Evolutionary conservation across 345 rosid species (phyloP).

Genomic region (Odontarrhena argentea): DNA sequence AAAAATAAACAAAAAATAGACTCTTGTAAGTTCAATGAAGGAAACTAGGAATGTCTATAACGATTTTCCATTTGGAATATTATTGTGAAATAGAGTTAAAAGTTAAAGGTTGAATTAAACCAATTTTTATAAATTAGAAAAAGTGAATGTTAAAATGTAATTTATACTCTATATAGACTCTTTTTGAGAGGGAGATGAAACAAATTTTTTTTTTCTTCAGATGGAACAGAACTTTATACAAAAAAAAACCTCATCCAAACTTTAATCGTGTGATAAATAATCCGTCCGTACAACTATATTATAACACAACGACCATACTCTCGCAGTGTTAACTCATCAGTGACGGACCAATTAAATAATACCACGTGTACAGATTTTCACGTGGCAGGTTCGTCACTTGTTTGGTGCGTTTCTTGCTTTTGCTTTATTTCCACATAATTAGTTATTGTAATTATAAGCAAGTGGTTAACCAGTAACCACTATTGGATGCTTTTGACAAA

Average conservation of each 20-base stretch:
- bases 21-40: too few relatives aligned
- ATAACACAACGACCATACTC: conserved; percentile 8
- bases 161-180: too few relatives aligned
- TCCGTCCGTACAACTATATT: conserved; percentile 17
- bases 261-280: conserved; percentile 13
- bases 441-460: conserved; percentile 19
- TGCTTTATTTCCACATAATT: conserved; percentile 10
- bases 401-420: conserved; percentile 16
- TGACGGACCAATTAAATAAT: not conserved
- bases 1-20: too few relatives aligned
- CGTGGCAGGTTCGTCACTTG: conserved; percentile 13
- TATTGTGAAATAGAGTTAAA: too few relatives aligned
- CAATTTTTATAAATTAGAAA: too few relatives aligned
- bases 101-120: too few relatives aligned
- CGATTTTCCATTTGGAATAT: too few relatives aligned
- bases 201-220: not conserved
- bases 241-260: not conserved
- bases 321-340: not conserved
- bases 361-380: not conserved
- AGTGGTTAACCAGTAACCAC: conserved; percentile 32
- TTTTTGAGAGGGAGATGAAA: not conserved
- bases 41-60: too few relatives aligned
- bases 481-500: conserved; percentile 25
- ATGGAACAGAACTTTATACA: not conserved
- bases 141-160: too few relatives aligned